Evolutionary conservation across 306 rosid genomes (phyloP).

Genomic region (Pyrus communis): DNA sequence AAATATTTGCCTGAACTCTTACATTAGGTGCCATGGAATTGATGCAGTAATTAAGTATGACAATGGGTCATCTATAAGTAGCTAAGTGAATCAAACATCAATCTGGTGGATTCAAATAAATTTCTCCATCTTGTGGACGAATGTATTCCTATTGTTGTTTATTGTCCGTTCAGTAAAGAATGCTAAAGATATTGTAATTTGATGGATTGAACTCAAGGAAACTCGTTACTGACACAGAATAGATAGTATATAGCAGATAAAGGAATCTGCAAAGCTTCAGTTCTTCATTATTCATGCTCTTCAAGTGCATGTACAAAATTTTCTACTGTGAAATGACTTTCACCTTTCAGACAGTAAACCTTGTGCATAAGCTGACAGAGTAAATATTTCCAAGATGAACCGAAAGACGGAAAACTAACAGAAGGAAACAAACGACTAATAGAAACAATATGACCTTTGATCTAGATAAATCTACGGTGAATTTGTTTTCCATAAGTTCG

Average conservation of each 20-base stretch:
- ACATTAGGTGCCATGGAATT: conserved; percentile 54
- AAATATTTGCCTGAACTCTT: conserved; percentile 43
- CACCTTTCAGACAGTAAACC: background rate
- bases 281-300: conserved; percentile 11
- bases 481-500: conserved; percentile 35
- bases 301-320: conserved; percentile 11
- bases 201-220: background rate
- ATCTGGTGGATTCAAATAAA: background rate
- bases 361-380: background rate
- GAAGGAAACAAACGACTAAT: background rate
- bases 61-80: background rate
- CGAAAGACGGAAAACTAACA: conserved; percentile 23
- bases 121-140: background rate
- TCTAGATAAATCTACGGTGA: conserved; percentile 36
- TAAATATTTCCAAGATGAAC: conserved; percentile 10
- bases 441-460: background rate
- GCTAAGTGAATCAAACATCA: background rate
- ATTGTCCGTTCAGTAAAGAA: background rate
- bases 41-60: conserved; percentile 41
- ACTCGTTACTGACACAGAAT: background rate
- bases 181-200: background rate
- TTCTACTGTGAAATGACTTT: background rate
- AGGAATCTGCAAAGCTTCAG: background rate
- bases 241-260: background rate
- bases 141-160: background rate